Percentiles rank a stretch among this genome's conserved stretches.
Conservation (phyloP, 108 stramenopile genomes). For the Chaetoceros muelleri region DNA sequence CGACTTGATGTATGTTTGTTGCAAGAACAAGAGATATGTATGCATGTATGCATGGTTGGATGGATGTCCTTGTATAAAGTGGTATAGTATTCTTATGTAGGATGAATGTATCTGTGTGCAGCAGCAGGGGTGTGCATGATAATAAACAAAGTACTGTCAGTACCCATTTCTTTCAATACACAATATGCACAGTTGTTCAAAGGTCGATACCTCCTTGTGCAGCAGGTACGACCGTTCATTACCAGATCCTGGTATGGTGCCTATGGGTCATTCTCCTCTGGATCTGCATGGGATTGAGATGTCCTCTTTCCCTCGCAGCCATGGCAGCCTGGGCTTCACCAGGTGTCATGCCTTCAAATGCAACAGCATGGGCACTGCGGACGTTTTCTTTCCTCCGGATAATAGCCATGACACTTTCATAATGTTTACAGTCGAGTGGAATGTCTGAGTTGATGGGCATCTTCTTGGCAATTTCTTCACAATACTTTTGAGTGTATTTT, state of each 20-base stretch:
- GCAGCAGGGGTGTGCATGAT: too few species aligned
- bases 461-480: background rate
- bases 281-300: constrained; percentile 18
- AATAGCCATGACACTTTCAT: background rate
- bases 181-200: too few species aligned
- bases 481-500: background rate
- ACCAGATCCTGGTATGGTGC: background rate
- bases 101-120: too few species aligned
- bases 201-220: too few species aligned
- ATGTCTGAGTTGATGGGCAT: background rate
- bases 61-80: too few species aligned
- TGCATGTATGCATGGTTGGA: too few species aligned
- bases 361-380: background rate
- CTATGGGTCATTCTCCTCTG: constrained; percentile 21
- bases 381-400: background rate
- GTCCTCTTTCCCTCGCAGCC: constrained; percentile 22
- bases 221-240: background rate
- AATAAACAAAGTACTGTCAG: too few species aligned
- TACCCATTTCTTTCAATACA: too few species aligned
- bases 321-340: constrained; percentile 16
- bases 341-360: constrained; percentile 19
- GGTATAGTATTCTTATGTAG: too few species aligned
- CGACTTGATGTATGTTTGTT: too few species aligned
- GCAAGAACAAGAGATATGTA: too few species aligned
- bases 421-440: background rate